A percentile compares a stretch with the other conserved stretches of the same genome.
These are phyloP conservation scores for Lactuca sativa DNA, from an alignment of 129 eudicot genomes.

Conservation along the genomic window DNA sequence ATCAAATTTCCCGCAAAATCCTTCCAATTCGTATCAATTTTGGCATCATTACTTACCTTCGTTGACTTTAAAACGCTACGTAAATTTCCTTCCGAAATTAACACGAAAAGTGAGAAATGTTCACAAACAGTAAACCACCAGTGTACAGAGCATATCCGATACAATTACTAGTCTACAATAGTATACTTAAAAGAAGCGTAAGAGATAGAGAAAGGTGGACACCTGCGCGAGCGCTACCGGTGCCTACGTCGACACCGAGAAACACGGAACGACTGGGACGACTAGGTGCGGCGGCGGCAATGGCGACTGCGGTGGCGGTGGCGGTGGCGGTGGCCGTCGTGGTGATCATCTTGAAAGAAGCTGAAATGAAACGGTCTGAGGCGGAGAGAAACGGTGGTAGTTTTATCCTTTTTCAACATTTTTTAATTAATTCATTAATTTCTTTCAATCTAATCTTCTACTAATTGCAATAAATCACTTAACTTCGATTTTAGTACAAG, in stretches of 20 bases:
- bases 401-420: conserved; percentile 6
- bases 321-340: conserved; percentile 20
- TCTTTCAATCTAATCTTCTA: not conserved
- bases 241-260: conserved; percentile 97
- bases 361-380: conserved; percentile 12
- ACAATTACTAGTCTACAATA: not conserved
- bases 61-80: conserved; percentile 13
- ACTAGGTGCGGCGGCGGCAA: conserved; percentile 33
- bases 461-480: not conserved
- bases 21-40: conserved; percentile 10
- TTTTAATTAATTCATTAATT: conserved; percentile 1
- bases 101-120: conserved; percentile 9
- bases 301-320: conserved; percentile 47
- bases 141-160: not conserved
- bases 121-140: conserved; percentile 3
- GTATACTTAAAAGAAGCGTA: conserved; percentile 2
- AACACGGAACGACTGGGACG: conserved; percentile 46
- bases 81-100: not conserved
- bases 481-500: not conserved
- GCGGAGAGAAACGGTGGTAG: conserved; percentile 25
- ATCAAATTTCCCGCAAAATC: not conserved
- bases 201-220: conserved; percentile 14
- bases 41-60: conserved; percentile 5
- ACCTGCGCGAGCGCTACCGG: conserved; percentile 99
- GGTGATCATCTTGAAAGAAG: conserved; percentile 35